Conservation (phyloP, 805 yeast genomes). For the Saturnispora halmiae region DNA sequence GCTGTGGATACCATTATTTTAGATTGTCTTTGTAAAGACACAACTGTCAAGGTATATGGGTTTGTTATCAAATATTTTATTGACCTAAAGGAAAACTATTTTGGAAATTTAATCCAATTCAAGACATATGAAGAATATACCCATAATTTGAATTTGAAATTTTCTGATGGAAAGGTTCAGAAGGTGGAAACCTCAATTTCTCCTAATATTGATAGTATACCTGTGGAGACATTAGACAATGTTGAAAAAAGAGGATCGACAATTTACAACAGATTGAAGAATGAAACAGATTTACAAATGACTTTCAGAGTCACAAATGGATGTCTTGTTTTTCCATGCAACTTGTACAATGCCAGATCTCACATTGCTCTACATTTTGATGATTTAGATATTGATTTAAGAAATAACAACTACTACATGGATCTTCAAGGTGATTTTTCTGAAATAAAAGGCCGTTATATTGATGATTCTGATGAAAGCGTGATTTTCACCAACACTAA, state of each 20-base stretch:
- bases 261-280: slow-evolving; percentile 36
- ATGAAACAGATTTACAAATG: slow-evolving; percentile 72
- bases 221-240: slow-evolving; percentile 6
- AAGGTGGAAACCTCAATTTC: slow-evolving; percentile 6
- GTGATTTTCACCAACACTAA: slow-evolving; percentile 22
- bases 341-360: slow-evolving; percentile 51
- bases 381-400: slow-evolving; percentile 62
- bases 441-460: slow-evolving; percentile 38
- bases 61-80: slow-evolving; percentile 67
- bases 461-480: slow-evolving; percentile 21
- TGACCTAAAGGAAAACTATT: slow-evolving; percentile 75
- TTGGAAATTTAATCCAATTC: slow-evolving; percentile 80
- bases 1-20: slow-evolving; percentile 63
- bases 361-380: slow-evolving; percentile 57
- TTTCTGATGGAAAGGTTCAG: neutral
- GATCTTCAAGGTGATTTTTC: slow-evolving; percentile 71
- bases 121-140: slow-evolving; percentile 80
- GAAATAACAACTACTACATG: slow-evolving; percentile 90
- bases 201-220: slow-evolving; percentile 12
- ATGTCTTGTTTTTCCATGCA: slow-evolving; percentile 61
- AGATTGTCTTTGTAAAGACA: slow-evolving; percentile 54
- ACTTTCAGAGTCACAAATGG: slow-evolving; percentile 65
- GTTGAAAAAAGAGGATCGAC: slow-evolving; percentile 18
- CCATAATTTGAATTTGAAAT: slow-evolving; percentile 1
- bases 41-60: slow-evolving; percentile 70